These are phyloP conservation scores for Mycena albidolilacea DNA, from an alignment of 768 basidiomycete genomes.

Conservation along the genomic window DNA sequence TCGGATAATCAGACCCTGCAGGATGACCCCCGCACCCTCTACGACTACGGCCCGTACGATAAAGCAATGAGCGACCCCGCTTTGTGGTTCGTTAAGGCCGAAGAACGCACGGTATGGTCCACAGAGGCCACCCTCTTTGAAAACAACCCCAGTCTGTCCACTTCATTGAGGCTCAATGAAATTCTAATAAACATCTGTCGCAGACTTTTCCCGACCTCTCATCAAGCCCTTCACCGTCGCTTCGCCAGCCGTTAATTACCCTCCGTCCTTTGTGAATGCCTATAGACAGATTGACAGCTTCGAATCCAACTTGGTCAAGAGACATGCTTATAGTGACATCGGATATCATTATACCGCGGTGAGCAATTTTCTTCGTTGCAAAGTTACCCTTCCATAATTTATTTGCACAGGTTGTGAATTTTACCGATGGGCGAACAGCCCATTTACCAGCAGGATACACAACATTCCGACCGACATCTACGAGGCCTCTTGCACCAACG, in stretches of 20 bases:
- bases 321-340: neutral
- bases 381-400: neutral
- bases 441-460: slow-evolving; percentile 27
- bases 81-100: slow-evolving; percentile 32
- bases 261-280: neutral
- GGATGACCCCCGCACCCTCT: neutral
- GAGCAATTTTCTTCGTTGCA: neutral
- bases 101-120: slow-evolving; percentile 25
- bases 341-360: slow-evolving; percentile 20
- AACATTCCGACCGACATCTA: slow-evolving; percentile 16
- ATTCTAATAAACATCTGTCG: neutral
- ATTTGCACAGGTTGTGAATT: slow-evolving; percentile 16
- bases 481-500: neutral
- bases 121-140: slow-evolving; percentile 25
- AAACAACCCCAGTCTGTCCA: slow-evolving; percentile 2
- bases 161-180: neutral
- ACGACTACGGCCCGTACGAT: slow-evolving; percentile 28
- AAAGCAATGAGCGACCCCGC: slow-evolving; percentile 24
- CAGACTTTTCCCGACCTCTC: slow-evolving; percentile 13
- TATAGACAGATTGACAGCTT: neutral
- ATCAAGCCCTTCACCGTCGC: slow-evolving; percentile 17
- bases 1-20: slow-evolving; percentile 21
- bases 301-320: neutral
- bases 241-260: slow-evolving; percentile 18
- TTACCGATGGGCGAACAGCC: slow-evolving; percentile 18